Evolutionary conservation across 176 grass and related monocot genomes (phyloP), one percentile per base, ranked within the genome.

Genomic region (Secale cereale): DNA sequence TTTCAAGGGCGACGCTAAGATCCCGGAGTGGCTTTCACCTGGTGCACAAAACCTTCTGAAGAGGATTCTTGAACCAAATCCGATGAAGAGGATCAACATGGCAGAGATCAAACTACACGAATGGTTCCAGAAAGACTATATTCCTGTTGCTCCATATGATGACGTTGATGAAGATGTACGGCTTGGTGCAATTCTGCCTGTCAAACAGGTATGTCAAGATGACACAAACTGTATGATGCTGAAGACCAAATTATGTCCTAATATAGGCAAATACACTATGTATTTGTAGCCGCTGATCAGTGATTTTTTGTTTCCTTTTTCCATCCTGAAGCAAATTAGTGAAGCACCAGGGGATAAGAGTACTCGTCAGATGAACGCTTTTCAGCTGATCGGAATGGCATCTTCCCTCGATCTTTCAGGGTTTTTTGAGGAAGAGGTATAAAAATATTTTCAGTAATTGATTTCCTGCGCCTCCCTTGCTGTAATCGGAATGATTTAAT

Each of bases 381-480:
- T 98, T 89, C 83, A 95, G 83, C 80, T 98, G 78, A 98, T 98
- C 52, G 93, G 96, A 68, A 98, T 98, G 96, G 81, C 96, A 65
- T 91, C 93, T 25, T 90, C 89, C 59, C 96, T 98, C 20, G 96
- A 98, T 77, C 93, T 98, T 81, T 98, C 93, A 31, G 88, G 96
- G 0, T 84, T 98, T 65, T 98, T 94, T 13, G 96, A 98, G 82
- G 87, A 98, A 89, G 96, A 98, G 96, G 96, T 98, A 68, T 30
- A 61, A 19, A 60, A 43, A 73, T 59, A 39, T 33, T 59, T 13
- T 65, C 45, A 22, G 32, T 56, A 77, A 41, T 79, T 78, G 71
- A 6, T 5, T 78, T 57, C n/a, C 20, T 22, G 37, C 3, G 4
- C 8, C 9, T 13, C 23, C 19, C 19, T 64, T 23, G 19, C 31